Conservation (phyloP, 176 grass and related monocot genomes). For the Musa beccarii region DNA sequence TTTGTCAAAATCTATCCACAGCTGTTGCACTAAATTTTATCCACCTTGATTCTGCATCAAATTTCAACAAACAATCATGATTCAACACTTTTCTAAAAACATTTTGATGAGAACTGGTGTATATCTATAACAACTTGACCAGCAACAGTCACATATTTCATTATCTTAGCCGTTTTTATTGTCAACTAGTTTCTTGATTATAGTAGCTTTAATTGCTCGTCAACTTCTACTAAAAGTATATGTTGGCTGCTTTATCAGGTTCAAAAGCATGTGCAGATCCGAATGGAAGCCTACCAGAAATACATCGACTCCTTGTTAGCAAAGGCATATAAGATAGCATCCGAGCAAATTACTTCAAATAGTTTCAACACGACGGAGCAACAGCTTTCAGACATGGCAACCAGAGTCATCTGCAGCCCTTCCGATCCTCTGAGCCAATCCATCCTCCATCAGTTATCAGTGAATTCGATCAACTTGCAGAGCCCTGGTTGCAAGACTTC, state of each 20-base stretch:
- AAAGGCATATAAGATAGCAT: constrained; percentile 83
- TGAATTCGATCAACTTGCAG: constrained; percentile 52
- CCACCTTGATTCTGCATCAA: too few species aligned
- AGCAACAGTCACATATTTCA: not conserved
- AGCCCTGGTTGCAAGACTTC: constrained; percentile 46
- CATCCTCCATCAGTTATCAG: constrained; percentile 62
- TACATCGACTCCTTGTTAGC: constrained; percentile 83
- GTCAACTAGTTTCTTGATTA: not conserved
- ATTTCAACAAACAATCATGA: not conserved
- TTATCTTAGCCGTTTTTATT: not conserved
- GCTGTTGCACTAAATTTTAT: too few species aligned
- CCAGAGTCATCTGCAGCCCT: constrained; percentile 33
- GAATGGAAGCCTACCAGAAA: constrained; percentile 79
- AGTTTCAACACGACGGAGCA: constrained; percentile 43
- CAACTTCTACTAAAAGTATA: not conserved
- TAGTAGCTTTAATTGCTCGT: not conserved
- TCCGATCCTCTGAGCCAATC: constrained; percentile 50
- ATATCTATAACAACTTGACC: not conserved
- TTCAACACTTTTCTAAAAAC: not conserved
- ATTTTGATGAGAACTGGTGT: not conserved
- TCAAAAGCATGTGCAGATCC: constrained; percentile 90
- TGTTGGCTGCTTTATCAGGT: constrained; percentile 33
- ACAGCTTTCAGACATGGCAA: constrained; percentile 39
- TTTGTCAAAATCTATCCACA: too few species aligned
- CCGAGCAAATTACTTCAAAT: constrained; percentile 56